Conservation (phyloP, 805 yeast genomes). For the Teunomyces cretensis region DNA sequence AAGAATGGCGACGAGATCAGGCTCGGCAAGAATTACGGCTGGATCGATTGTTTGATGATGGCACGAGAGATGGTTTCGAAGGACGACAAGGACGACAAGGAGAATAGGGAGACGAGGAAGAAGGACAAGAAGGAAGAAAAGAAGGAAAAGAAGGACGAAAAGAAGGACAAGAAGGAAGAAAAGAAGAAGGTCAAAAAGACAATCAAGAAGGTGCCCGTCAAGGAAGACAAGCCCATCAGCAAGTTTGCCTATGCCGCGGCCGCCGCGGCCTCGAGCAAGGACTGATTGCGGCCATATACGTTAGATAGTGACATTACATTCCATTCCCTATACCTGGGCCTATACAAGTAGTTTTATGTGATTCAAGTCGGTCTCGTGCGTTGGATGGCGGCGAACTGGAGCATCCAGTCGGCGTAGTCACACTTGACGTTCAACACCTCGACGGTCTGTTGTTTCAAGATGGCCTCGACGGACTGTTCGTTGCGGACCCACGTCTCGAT, state of each 20-base stretch:
- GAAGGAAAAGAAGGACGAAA: not conserved
- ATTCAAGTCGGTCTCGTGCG: too few relatives aligned
- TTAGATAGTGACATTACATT: too few relatives aligned
- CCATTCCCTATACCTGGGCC: too few relatives aligned
- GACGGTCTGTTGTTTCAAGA: conserved; percentile 32
- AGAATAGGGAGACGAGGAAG: conserved; percentile 1
- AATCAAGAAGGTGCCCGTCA: too few relatives aligned
- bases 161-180: not conserved
- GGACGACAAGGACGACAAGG: not conserved
- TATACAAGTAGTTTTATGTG: too few relatives aligned
- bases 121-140: not conserved
- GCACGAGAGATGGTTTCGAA: conserved; percentile 56
- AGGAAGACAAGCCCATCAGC: conserved; percentile 15
- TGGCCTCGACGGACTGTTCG: conserved; percentile 33
- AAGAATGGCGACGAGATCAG: conserved; percentile 25
- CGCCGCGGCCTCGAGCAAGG: conserved; percentile 39
- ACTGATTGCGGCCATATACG: too few relatives aligned
- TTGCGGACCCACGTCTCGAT: conserved; percentile 39
- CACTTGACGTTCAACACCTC: conserved; percentile 37
- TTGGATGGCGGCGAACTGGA: too few relatives aligned
- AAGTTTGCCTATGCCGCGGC: conserved; percentile 49
- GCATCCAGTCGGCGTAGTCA: conserved; percentile 36
- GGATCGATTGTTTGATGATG: conserved; percentile 70
- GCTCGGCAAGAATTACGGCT: conserved; percentile 50
- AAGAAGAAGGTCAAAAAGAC: conserved; percentile 4